Evolutionary conservation across 192 early-diverging fungal species (phyloP).

Genomic region (Anaeromyces robustus): DNA sequence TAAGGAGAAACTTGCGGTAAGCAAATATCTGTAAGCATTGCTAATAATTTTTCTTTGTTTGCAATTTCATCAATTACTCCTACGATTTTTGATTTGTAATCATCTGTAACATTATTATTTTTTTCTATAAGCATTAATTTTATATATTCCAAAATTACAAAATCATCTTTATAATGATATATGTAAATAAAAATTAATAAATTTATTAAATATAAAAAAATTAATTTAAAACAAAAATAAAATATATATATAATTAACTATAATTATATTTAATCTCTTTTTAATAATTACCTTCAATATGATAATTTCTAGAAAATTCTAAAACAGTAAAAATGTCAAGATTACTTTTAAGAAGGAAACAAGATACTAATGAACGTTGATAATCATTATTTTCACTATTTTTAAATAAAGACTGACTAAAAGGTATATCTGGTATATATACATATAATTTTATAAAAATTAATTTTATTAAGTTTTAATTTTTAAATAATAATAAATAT

Average conservation of each 20-base stretch:
- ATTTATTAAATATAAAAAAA: too few relatives aligned
- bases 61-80: slow-evolving; percentile 24
- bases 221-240: too few relatives aligned
- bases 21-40: slow-evolving; percentile 22
- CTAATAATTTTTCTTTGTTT: slow-evolving; percentile 37
- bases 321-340: slow-evolving; percentile 39
- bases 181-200: too few relatives aligned
- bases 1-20: slow-evolving; percentile 32
- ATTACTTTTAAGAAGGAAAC: slow-evolving; percentile 35
- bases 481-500: too few relatives aligned
- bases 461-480: too few relatives aligned
- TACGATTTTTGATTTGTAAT: slow-evolving; percentile 25
- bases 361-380: slow-evolving; percentile 32
- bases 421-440: slow-evolving; percentile 22
- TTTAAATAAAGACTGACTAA: slow-evolving; percentile 33
- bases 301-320: slow-evolving; percentile 49
- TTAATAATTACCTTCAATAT: slow-evolving; percentile 29
- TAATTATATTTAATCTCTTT: background rate
- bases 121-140: slow-evolving; percentile 16
- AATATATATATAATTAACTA: slow-evolving; percentile 5
- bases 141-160: slow-evolving; percentile 27
- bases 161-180: too few relatives aligned
- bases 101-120: slow-evolving; percentile 20
- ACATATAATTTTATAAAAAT: too few relatives aligned
- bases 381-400: slow-evolving; percentile 24